Base-by-base conservation (phyloP, 331 rosid genomes). In the Cucumis variabilis region DNA sequence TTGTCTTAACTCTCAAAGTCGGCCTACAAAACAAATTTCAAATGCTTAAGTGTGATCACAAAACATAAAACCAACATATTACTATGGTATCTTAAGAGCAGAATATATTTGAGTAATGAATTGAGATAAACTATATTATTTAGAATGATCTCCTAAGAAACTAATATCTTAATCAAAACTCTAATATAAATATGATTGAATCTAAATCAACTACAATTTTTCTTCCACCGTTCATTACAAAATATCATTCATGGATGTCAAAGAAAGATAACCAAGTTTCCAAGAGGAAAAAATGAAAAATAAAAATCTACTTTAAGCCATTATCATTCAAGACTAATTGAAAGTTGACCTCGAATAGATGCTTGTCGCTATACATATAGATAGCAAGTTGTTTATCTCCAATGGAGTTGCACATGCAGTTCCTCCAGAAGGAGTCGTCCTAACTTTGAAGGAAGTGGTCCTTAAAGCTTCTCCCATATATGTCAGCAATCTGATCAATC, bases 331-430 rank as follows among this genome's bases (percentile, higher is more conserved):
- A 41, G 58, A 37, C 55, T 19, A 65, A 37, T 63, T 14, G n/a
- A 83, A 83, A 16, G 51, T 37, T 76, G 83, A 97, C 98, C 93
- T 97, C 99, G 53, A 97, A 97, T 81, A 97, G 97, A 90, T 96
- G 96, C 89, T 96, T 88, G 89, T 97, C 86, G 21, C 98, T 98
- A 16, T 96, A 91, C 94, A 97, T 24, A 89, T 96, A 98, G 65
- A 97, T 98, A 48, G 99, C 99, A 90, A 96, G 99, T 85, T 97
- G 98, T 86, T 97, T 98, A 55, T 96, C 99, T 53, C 99, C 99
- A 83, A 97, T 96, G 90, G 98, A 69, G 86, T 97, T 97, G 68
- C 98, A 92, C 99, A 97, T 60, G 98, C 98, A 69, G 99, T 97
- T 92, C 98, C 99, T 66, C 98, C 98, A 85, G 98, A 97, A 62